Percentiles rank a stretch among this genome's conserved stretches.
These are phyloP conservation scores for Plectosphaerella sp. DNA, from an alignment of 2,329 filamentous ascomycete species.

Conservation along the genomic window DNA sequence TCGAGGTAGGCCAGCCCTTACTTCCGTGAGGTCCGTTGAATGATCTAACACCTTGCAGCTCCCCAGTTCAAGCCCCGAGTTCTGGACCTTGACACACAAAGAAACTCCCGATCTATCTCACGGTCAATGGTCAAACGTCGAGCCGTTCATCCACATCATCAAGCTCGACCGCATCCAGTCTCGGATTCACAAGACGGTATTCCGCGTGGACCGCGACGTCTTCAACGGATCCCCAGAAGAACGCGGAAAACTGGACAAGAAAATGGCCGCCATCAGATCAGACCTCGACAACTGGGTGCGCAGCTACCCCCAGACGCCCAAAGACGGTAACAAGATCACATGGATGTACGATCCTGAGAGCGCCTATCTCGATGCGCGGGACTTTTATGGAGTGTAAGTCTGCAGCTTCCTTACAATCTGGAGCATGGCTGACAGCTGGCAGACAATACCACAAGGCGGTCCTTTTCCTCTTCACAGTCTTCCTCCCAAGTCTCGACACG, in stretches of 20 bases:
- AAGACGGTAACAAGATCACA: constrained; percentile 12
- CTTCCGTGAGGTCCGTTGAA: neutral
- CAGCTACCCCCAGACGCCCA: constrained; percentile 14
- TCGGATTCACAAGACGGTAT: constrained; percentile 13
- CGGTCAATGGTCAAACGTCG: constrained; percentile 16
- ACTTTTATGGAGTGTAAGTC: constrained; percentile 18
- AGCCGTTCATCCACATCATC: constrained; percentile 20
- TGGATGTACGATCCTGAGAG: constrained; percentile 23
- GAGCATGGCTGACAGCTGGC: neutral
- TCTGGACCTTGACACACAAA: constrained; percentile 13
- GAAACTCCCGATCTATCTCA: neutral
- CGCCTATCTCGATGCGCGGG: constrained; percentile 16
- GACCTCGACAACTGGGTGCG: constrained; percentile 16
- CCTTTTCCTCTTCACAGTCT: constrained; percentile 16
- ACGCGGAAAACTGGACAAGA: constrained; percentile 9
- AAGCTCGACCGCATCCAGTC: constrained; percentile 17
- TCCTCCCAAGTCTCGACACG: constrained; percentile 15
- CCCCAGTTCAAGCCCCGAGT: constrained; percentile 16
- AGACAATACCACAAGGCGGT: constrained; percentile 20
- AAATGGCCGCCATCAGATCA: constrained; percentile 12
- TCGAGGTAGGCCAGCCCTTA: constrained; percentile 12
- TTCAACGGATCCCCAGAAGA: constrained; percentile 3
- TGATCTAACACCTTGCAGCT: constrained; percentile 3
- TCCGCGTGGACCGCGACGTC: constrained; percentile 17
- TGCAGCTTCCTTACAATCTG: neutral